A percentile compares a stretch with the other conserved stretches of the same genome.
These are phyloP conservation scores for Calonectria ilicicola DNA, from an alignment of 2,329 filamentous ascomycete species.

Conservation along the genomic window DNA sequence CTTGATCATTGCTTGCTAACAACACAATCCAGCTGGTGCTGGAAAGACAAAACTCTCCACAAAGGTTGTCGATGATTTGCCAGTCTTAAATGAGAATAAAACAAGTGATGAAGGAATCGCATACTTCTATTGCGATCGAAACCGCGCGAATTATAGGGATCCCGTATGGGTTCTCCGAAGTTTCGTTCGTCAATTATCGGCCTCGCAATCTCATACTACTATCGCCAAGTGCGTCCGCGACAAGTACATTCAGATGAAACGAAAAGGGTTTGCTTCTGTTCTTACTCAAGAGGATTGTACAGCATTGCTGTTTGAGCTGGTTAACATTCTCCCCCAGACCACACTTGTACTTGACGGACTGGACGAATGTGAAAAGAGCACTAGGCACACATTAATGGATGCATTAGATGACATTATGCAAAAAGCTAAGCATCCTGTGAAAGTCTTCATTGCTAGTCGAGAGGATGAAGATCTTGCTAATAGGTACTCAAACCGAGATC, in stretches of 20 bases:
- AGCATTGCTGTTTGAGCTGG: slow-evolving; percentile 12
- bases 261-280: slow-evolving; percentile 3
- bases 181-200: slow-evolving; percentile 28
- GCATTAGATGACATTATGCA: slow-evolving; percentile 10
- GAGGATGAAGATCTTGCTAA: slow-evolving; percentile 21
- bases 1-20: neutral
- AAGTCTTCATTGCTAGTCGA: slow-evolving; percentile 32
- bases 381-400: slow-evolving; percentile 15
- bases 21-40: slow-evolving; percentile 10
- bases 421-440: slow-evolving; percentile 20
- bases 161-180: slow-evolving; percentile 25
- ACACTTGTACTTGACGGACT: slow-evolving; percentile 30
- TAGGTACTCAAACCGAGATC: neutral
- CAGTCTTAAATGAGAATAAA: neutral
- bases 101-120: slow-evolving; percentile 20
- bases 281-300: slow-evolving; percentile 22
- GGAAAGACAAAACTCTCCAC: slow-evolving; percentile 29
- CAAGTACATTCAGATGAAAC: slow-evolving; percentile 10
- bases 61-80: slow-evolving; percentile 20
- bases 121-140: slow-evolving; percentile 33
- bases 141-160: slow-evolving; percentile 18
- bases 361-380: slow-evolving; percentile 30
- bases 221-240: slow-evolving; percentile 1
- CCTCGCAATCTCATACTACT: neutral
- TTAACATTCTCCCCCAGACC: slow-evolving; percentile 10